These are phyloP conservation scores for Fusarium sp. DNA, from an alignment of 2,329 filamentous ascomycete species.

Conservation along the genomic window DNA sequence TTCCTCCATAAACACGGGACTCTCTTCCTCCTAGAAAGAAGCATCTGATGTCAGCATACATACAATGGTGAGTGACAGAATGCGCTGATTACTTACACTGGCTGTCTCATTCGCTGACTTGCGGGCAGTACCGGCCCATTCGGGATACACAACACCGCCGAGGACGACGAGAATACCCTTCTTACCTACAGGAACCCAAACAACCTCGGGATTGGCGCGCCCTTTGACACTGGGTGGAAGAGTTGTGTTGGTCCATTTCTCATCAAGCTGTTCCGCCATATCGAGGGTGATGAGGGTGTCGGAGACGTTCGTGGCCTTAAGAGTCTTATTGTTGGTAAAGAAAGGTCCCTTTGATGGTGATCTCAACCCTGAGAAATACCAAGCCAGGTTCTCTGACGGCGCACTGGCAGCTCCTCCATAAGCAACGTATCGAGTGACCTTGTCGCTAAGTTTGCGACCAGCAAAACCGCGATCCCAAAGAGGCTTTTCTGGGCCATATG, in stretches of 20 bases:
- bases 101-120: constrained; percentile 47
- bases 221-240: constrained; percentile 63
- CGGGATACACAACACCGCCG: constrained; percentile 76
- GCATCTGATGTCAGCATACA: constrained; percentile 6
- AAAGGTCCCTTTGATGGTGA: constrained; percentile 64
- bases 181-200: constrained; percentile 82
- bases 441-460: constrained; percentile 54
- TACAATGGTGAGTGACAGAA: too few relatives aligned
- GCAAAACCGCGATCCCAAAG: constrained; percentile 60
- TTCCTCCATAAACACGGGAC: constrained; percentile 76
- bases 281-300: constrained; percentile 71
- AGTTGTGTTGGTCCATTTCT: constrained; percentile 69
- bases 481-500: constrained; percentile 61
- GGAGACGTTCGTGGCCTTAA: constrained; percentile 61
- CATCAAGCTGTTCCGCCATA: constrained; percentile 62
- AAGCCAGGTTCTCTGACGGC: constrained; percentile 78
- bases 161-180: constrained; percentile 83
- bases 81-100: constrained; percentile 49
- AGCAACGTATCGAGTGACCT: constrained; percentile 71
- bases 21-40: constrained; percentile 65
- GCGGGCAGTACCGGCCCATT: constrained; percentile 53
- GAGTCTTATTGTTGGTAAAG: constrained; percentile 50
- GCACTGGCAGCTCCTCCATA: constrained; percentile 73
- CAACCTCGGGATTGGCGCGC: constrained; percentile 73
- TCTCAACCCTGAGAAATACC: constrained; percentile 76